Conservation (phyloP, 768 basidiomycete species). For the Leccinum pellstonianum region DNA sequence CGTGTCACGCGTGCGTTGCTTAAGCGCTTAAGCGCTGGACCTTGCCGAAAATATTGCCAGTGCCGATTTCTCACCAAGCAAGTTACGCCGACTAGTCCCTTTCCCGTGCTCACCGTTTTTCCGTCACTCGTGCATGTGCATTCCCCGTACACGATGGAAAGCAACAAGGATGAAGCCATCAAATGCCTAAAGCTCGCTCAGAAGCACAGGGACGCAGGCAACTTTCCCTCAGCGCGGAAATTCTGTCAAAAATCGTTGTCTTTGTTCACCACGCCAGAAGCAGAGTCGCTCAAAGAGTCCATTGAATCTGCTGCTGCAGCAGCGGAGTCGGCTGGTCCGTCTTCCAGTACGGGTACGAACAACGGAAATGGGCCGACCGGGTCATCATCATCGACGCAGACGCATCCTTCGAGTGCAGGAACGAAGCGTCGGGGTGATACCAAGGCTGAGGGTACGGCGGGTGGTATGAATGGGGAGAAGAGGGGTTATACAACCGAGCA, state of each 20-base stretch:
- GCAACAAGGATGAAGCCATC: conserved; percentile 88
- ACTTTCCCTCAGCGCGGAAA: conserved; percentile 76
- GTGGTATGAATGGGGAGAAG: conserved; percentile 69
- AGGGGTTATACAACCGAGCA: conserved; percentile 89
- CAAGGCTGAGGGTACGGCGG: conserved; percentile 48
- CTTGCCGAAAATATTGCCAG: conserved; percentile 4
- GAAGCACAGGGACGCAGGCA: conserved; percentile 67
- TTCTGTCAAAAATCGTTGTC: conserved; percentile 87
- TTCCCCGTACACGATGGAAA: conserved; percentile 53
- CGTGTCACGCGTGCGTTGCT: conserved; percentile 9
- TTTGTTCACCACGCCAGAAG: conserved; percentile 79
- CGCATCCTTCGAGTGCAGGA: conserved; percentile 73
- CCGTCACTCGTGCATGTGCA: conserved; percentile 8
- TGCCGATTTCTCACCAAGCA: conserved; percentile 27
- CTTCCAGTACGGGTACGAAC: conserved; percentile 34
- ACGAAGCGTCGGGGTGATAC: conserved; percentile 58
- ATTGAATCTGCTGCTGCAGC: conserved; percentile 56
- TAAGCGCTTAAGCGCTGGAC: neutral
- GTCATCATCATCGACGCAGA: conserved; percentile 57
- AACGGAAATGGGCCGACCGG: conserved; percentile 36
- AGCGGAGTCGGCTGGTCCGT: conserved; percentile 39
- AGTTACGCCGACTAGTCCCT: conserved; percentile 1
- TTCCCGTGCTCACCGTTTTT: conserved; percentile 7
- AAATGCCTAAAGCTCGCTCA: conserved; percentile 80
- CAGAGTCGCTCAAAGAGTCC: conserved; percentile 58